phyloP scores from a whole-genome alignment of 2,329 filamentous ascomycete species.

The Stachybotrys chartarum region DNA sequence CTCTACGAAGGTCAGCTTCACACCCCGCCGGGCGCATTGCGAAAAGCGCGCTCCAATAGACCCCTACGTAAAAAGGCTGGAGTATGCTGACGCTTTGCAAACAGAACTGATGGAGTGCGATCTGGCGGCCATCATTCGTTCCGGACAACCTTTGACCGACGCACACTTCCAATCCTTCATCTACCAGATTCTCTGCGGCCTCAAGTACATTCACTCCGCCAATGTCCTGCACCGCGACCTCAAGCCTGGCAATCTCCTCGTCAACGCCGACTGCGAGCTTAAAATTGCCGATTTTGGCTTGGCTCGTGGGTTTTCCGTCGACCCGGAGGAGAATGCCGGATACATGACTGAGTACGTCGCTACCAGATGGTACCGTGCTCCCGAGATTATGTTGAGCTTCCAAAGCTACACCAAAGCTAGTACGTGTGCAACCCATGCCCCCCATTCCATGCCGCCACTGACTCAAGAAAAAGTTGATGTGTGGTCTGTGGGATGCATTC shows the following conservation, averaged over 20 bases:
- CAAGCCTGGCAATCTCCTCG: slow-evolving; percentile 93
- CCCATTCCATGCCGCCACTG: slow-evolving; percentile 1
- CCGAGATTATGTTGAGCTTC: slow-evolving; percentile 99
- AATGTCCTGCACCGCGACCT: slow-evolving; percentile 95
- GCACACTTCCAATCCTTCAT: slow-evolving; percentile 99
- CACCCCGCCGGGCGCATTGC: neutral
- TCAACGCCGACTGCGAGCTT: slow-evolving; percentile 98
- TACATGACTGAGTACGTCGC: slow-evolving; percentile 99
- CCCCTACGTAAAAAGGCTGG: neutral
- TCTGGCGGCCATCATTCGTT: slow-evolving; percentile 93
- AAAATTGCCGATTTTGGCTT: slow-evolving; percentile 99
- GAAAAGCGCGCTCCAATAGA: neutral
- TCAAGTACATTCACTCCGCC: slow-evolving; percentile 99
- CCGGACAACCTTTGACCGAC: slow-evolving; percentile 92
- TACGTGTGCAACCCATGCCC: slow-evolving; percentile 46
- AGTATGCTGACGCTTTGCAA: slow-evolving; percentile 9
- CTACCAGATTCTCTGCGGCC: slow-evolving; percentile 96
- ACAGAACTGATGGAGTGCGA: slow-evolving; percentile 99
- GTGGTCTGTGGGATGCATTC: slow-evolving; percentile 97
- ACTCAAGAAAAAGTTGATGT: slow-evolving; percentile 71
- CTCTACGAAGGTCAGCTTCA: slow-evolving; percentile 78
- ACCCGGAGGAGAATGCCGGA: slow-evolving; percentile 95
- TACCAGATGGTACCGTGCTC: slow-evolving; percentile 89
- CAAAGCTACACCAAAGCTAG: slow-evolving; percentile 99
- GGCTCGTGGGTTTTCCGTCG: slow-evolving; percentile 91